Base-by-base conservation (phyloP, 176 grass and related monocot species). In the Oryza meridionalis region DNA sequence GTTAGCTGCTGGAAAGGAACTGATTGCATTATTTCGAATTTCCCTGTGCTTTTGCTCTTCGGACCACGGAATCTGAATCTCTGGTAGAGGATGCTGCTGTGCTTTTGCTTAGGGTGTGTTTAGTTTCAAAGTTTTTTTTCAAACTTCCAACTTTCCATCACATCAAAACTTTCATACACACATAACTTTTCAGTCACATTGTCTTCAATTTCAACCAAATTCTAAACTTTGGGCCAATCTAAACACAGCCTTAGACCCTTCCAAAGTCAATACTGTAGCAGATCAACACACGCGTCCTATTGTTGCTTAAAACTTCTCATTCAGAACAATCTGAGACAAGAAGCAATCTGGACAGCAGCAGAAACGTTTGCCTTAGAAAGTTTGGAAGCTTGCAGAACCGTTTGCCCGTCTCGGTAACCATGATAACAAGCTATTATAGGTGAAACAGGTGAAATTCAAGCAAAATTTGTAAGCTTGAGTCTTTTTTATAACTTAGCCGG, bases 11-110 rank as follows among this genome's bases (percentile, higher is more conserved):
- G n/a, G 69, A 27, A 62, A 29, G 65, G 10, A 33, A 6, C 19
- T 21, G 44, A 46, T 16, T 72, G 37, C 80, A 24, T 82, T 44
- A 40, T 9, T 72, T 33, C 35, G 27, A 61, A 21, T 40, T 44
- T 71, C 44, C 0, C 25, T 27, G 51, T 33, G 63, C 3, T 35
- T 14, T 38, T 71, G 80, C 53, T 16, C 9, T 46, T 66, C 49
- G 11, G 81, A 6, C 29, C 14, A 17, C 21, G 43, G 44, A 80
- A 69, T 80, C 78, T 79, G 55, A 64, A 83, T 73, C 53, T 47
- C 21, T 24, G 58, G 4, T 58, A 58, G 53, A 14, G 0, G 17
- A 58, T 58, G 51, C 17, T 58, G 37, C 50, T n/a, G 53, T 15
- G 14, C 17, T 49, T 49, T 49, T 49, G 46, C 12, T 11, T 21